Evolutionary conservation across 2,329 filamentous ascomycete genomes (phyloP).

Genomic region (Knoxdaviesia proteae): DNA sequence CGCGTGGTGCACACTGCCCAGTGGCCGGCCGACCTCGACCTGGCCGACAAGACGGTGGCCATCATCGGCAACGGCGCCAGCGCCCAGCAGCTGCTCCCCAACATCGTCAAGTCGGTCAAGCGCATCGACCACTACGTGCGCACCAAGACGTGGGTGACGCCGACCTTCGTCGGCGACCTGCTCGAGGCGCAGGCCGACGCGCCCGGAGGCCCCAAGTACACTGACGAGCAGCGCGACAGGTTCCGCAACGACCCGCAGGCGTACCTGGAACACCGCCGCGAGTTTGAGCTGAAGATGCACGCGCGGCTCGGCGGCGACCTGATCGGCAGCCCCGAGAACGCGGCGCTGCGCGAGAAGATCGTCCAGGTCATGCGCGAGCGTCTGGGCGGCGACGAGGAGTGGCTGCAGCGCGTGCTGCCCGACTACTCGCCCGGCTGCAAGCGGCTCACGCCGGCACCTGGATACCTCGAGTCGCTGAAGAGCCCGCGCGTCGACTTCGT

Average conservation of each 20-base stretch:
- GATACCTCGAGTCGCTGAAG: constrained; percentile 43
- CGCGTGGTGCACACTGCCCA: constrained; percentile 29
- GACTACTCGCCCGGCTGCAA: constrained; percentile 44
- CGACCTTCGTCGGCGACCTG: constrained; percentile 10
- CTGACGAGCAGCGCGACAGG: constrained; percentile 15
- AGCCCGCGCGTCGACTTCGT: constrained; percentile 43
- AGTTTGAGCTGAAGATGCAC: constrained; percentile 21
- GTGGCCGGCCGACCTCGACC: constrained; percentile 26
- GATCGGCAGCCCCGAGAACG: constrained; percentile 17
- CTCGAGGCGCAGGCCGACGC: constrained; percentile 2
- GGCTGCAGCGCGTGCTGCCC: constrained; percentile 12
- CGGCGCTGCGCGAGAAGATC: constrained; percentile 17
- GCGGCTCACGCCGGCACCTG: constrained; percentile 42
- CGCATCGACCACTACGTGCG: constrained; percentile 12
- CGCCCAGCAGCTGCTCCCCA: constrained; percentile 27
- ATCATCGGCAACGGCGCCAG: constrained; percentile 32
- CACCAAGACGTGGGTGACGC: constrained; percentile 11
- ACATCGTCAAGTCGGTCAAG: constrained; percentile 14
- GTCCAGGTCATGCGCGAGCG: constrained; percentile 20
- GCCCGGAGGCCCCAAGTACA: constrained; percentile 8
- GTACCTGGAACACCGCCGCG: constrained; percentile 19
- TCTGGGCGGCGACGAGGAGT: constrained; percentile 18
- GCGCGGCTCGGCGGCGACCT: constrained; percentile 19
- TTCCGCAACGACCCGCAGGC: constrained; percentile 19
- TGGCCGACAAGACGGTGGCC: constrained; percentile 21